Evolutionary conservation across 148 eudicot species (phyloP).

Genomic region (Linanthus parryae): DNA sequence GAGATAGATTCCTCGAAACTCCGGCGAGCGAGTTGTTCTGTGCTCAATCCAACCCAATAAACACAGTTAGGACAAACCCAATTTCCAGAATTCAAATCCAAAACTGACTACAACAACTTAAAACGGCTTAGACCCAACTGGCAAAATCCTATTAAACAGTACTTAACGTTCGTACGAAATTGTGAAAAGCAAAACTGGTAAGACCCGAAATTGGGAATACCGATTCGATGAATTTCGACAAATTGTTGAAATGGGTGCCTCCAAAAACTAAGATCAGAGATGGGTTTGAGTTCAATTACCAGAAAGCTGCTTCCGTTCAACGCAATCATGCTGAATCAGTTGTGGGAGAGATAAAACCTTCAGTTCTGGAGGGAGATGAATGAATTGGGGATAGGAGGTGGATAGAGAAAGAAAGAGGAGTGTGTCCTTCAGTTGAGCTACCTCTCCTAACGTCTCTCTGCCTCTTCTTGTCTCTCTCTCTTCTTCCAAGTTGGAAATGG

Average conservation of each 20-base stretch:
- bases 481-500: too few species aligned
- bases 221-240: not conserved
- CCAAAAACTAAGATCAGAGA: constrained; percentile 14
- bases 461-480: too few species aligned
- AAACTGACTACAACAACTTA: constrained; percentile 1
- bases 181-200: too few species aligned
- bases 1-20: constrained; percentile 35
- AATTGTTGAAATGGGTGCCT: constrained; percentile 13
- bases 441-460: too few species aligned
- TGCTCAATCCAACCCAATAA: constrained; percentile 2
- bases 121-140: not conserved
- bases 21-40: constrained; percentile 66
- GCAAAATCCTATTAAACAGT: not conserved
- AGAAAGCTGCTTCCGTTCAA: constrained; percentile 16
- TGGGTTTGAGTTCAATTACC: constrained; percentile 38
- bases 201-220: not conserved
- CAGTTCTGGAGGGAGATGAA: too few species aligned
- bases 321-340: constrained; percentile 9
- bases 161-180: not conserved
- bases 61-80: not conserved
- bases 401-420: too few species aligned
- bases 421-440: too few species aligned
- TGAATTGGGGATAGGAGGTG: too few species aligned
- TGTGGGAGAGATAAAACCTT: too few species aligned
- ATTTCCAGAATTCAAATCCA: not conserved